Evolutionary conservation across 257 asterid genomes (phyloP), one percentile per base, ranked within the genome.

Genomic region (Plectranthus barbatus): DNA sequence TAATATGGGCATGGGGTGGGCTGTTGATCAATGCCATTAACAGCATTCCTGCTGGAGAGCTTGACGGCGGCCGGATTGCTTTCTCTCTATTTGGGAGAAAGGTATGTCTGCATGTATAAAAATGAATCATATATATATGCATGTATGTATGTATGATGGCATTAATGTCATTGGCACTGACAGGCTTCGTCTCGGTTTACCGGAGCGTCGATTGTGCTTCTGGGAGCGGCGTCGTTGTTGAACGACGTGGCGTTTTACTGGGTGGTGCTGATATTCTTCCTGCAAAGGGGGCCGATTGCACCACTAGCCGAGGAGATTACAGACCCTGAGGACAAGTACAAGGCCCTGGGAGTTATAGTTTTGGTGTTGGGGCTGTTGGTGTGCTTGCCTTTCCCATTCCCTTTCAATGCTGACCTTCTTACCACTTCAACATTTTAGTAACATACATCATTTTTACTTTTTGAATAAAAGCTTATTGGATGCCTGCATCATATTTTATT

Each of bases 11-110:
- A 2, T 86, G 96, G 96, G 90, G 91, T 50, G 99, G 97, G 42
- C 96, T 92, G 70, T 86, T 92, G 53, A 83, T 89, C 20, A 92
- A 92, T 75, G 96, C 96, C 54, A 82, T 92, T 67, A 92, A 92
- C 70, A 85, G 96, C 81, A 85, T 92, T 73, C 99, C 99, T 33
- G 99, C 97, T 6, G 99, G 99, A 75, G 97, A 89, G 75, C 84
- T 86, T 9, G 97, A 92, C 59, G 99, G 99, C 40, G 99, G 97
- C 18, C 83, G 97, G 21, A 85, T 92, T 69, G 79, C 97, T 65
- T 92, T 92, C 42, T 83, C 97, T 40, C 74, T 89, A 37, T 92
- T 88, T 88, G 99, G 99, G 76, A 87, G 99, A 79, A 89, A 92
- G 97, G 99, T 92, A 83, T 62, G 11, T 3, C n/a, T n/a, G n/a